phyloP scores from a whole-genome alignment of 1,139 yeast species.

The Arxiozyma bovina region DNA sequence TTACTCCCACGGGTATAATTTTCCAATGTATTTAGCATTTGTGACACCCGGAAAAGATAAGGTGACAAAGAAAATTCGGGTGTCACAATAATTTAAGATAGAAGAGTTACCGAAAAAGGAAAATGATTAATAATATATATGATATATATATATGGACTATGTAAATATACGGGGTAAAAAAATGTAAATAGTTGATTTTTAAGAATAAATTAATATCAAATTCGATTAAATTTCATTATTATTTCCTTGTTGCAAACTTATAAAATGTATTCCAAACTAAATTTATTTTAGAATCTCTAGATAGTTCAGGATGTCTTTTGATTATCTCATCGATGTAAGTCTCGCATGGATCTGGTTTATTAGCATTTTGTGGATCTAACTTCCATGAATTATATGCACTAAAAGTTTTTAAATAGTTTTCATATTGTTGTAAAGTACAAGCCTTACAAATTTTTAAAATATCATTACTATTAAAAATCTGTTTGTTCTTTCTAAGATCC shows the following conservation, averaged over 20 bases:
- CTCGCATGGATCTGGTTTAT: slow-evolving; percentile 21
- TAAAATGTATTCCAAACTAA: slow-evolving; percentile 37
- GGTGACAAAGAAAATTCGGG: neutral
- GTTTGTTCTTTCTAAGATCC: slow-evolving; percentile 14
- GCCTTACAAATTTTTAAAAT: slow-evolving; percentile 37
- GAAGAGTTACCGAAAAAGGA: neutral
- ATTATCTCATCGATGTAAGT: slow-evolving; percentile 20
- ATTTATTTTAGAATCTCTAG: slow-evolving; percentile 25
- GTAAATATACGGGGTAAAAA: neutral
- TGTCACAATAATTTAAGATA: neutral
- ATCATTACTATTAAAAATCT: neutral
- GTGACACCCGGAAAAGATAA: neutral
- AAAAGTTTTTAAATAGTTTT: slow-evolving; percentile 51
- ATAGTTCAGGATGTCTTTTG: slow-evolving; percentile 26
- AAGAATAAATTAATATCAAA: no score
- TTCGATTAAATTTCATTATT: neutral
- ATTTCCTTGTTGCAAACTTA: slow-evolving; percentile 26
- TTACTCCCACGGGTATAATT: neutral
- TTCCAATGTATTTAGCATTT: neutral
- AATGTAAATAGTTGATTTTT: neutral
- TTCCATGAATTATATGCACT: slow-evolving; percentile 66
- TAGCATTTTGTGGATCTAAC: slow-evolving; percentile 25
- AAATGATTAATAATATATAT: neutral
- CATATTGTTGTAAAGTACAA: slow-evolving; percentile 39
- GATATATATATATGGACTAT: neutral